Conservation (phyloP, 2,329 filamentous ascomycete genomes). For the Cucurbitaria berberidis region DNA sequence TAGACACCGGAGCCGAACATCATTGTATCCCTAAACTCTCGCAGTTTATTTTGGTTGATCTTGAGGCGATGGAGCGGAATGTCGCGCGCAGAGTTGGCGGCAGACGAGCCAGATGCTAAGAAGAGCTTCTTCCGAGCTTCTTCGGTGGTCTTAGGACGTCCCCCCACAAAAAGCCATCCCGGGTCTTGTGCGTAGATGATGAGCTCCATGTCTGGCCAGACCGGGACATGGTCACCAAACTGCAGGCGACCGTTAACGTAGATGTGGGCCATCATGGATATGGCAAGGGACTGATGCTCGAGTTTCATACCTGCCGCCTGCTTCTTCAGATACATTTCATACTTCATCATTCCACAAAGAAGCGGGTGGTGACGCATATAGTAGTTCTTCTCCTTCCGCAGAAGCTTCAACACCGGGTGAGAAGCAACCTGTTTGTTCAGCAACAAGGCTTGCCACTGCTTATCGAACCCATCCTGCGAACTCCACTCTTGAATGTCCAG, state of each 20-base stretch:
- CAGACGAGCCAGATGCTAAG: slow-evolving; percentile 2
- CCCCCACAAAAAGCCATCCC: slow-evolving; percentile 4
- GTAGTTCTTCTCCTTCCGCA: too few relatives aligned
- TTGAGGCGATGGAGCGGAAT: background rate
- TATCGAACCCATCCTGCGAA: too few relatives aligned
- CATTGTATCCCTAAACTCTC: slow-evolving; percentile 3
- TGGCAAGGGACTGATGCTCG: background rate
- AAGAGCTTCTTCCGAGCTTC: slow-evolving; percentile 1
- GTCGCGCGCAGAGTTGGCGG: background rate
- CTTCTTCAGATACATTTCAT: background rate
- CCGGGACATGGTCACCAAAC: background rate
- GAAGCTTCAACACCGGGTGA: too few relatives aligned
- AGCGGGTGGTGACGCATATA: background rate
- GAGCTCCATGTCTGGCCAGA: slow-evolving; percentile 14
- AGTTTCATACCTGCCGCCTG: background rate
- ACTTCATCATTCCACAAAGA: background rate
- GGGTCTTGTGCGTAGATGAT: slow-evolving; percentile 8
- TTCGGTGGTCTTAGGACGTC: slow-evolving; percentile 1
- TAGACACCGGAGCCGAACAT: slow-evolving; percentile 7
- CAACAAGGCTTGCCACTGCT: too few relatives aligned
- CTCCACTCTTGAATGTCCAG: too few relatives aligned
- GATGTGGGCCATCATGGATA: background rate
- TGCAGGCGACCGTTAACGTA: background rate
- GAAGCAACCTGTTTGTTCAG: too few relatives aligned
- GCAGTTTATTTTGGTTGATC: background rate